Evolutionary conservation across 106 monocot species (phyloP).

Genomic region (Apostasia ramifera): DNA sequence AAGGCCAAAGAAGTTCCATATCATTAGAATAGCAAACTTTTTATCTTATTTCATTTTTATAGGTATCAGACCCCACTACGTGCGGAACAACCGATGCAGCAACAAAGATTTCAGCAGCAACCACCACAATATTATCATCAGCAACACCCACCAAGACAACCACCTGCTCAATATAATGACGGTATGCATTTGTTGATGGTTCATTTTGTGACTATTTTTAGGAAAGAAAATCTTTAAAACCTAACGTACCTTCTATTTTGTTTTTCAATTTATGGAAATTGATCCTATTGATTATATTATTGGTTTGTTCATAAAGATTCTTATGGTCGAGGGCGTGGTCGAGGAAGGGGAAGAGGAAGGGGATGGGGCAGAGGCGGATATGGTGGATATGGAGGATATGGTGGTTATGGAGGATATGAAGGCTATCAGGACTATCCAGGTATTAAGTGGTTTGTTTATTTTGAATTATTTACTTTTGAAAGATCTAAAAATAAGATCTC

Average conservation of each 20-base stretch:
- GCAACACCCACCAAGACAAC: conserved; percentile 23
- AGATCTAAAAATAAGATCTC: no score
- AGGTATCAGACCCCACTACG: conserved; percentile 69
- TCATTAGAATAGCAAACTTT: no score
- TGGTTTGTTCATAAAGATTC: conserved; percentile 25
- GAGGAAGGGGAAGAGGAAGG: conserved; percentile 73
- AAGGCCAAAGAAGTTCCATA: not conserved
- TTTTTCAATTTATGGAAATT: conserved; percentile 1
- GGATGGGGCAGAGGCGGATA: conserved; percentile 29
- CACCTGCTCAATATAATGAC: conserved; percentile 25
- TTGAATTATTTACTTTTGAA: no score
- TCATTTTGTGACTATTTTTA: not conserved
- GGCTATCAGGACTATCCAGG: conserved; percentile 11
- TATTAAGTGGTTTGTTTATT: not conserved
- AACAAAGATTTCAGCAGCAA: conserved; percentile 25
- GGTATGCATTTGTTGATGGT: conserved; percentile 12
- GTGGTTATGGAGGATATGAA: conserved; percentile 18
- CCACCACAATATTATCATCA: conserved; percentile 20
- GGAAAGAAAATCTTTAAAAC: not conserved
- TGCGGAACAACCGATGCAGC: conserved; percentile 38
- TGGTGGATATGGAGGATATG: conserved; percentile 31
- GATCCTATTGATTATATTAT: not conserved
- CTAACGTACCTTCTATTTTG: not conserved
- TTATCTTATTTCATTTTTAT: not conserved
- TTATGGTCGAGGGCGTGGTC: conserved; percentile 68